Conservation (phyloP, 106 monocot species). For the Allium cepa region DNA sequence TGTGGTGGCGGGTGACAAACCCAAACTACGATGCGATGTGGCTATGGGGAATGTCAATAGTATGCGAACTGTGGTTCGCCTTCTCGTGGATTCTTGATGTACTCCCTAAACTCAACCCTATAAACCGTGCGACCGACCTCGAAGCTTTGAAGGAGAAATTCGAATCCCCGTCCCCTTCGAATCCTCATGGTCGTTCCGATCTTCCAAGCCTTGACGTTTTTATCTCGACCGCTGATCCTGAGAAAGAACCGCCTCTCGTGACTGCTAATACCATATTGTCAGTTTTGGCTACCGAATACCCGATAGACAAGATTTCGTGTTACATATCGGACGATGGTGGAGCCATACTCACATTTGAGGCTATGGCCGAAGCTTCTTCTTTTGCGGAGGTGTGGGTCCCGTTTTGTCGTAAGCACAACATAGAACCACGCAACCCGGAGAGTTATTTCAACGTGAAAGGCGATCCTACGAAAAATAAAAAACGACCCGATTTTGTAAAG, state of each 20-base stretch:
- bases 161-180: constrained; percentile 35
- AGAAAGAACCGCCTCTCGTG: constrained; percentile 84
- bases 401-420: constrained; percentile 86
- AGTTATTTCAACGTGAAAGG: constrained; percentile 62
- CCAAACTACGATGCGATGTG: constrained; percentile 83
- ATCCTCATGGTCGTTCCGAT: constrained; percentile 58
- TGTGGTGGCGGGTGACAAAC: constrained; percentile 64
- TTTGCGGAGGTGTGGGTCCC: constrained; percentile 91
- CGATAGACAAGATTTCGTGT: constrained; percentile 72
- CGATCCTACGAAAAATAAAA: constrained; percentile 92
- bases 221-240: constrained; percentile 66
- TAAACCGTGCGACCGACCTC: constrained; percentile 79
- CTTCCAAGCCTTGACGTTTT: constrained; percentile 60
- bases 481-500: constrained; percentile 80
- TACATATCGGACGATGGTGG: constrained; percentile 96
- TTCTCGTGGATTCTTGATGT: constrained; percentile 92
- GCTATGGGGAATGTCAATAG: constrained; percentile 84
- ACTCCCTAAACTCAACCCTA: constrained; percentile 86
- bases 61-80: constrained; percentile 90
- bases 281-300: constrained; percentile 90
- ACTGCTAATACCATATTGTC: constrained; percentile 88
- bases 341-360: constrained; percentile 82
- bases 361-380: constrained; percentile 71
- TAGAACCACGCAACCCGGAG: constrained; percentile 89
- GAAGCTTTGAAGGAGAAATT: constrained; percentile 62